These are phyloP conservation scores for Boletus semigastroideus DNA, from an alignment of 1,284 basidiomycete species.

Conservation along the genomic window DNA sequence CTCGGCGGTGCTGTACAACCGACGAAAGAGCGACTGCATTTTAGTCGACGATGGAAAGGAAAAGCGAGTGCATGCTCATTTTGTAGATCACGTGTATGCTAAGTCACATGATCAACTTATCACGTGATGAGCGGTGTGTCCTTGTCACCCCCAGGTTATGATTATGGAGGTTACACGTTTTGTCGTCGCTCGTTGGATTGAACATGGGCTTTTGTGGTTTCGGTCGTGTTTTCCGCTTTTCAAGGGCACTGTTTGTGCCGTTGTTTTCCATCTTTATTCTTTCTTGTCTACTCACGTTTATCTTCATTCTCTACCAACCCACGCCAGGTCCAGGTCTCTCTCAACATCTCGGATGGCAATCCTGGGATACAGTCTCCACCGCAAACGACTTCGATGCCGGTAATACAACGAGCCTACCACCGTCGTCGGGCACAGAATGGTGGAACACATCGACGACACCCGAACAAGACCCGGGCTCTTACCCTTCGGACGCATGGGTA, in stretches of 20 bases:
- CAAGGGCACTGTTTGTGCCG: slow-evolving; percentile 53
- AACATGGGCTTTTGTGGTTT: slow-evolving; percentile 26
- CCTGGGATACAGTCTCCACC: slow-evolving; percentile 70
- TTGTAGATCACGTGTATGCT: slow-evolving; percentile 4
- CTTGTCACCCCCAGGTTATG: too few species aligned
- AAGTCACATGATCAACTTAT: background rate
- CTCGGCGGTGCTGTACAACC: slow-evolving; percentile 46
- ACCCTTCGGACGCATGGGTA: slow-evolving; percentile 81
- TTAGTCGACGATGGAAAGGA: slow-evolving; percentile 19
- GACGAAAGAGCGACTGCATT: slow-evolving; percentile 35
- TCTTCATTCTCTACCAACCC: slow-evolving; percentile 77
- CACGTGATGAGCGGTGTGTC: background rate
- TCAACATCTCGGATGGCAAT: slow-evolving; percentile 86
- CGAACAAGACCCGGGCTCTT: slow-evolving; percentile 11
- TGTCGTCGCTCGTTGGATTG: background rate
- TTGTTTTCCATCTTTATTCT: slow-evolving; percentile 62
- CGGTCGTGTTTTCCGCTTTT: slow-evolving; percentile 40
- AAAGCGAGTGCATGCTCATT: background rate
- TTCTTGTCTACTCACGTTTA: slow-evolving; percentile 67
- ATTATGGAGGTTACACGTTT: too few species aligned
- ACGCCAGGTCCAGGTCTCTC: slow-evolving; percentile 65
- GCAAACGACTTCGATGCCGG: slow-evolving; percentile 5
- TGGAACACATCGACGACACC: slow-evolving; percentile 61
- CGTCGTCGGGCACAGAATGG: slow-evolving; percentile 55
- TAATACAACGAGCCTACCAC: background rate